These are phyloP conservation scores for Carex littledalei DNA, from an alignment of 176 grass and related monocot species.

Conservation along the genomic window DNA sequence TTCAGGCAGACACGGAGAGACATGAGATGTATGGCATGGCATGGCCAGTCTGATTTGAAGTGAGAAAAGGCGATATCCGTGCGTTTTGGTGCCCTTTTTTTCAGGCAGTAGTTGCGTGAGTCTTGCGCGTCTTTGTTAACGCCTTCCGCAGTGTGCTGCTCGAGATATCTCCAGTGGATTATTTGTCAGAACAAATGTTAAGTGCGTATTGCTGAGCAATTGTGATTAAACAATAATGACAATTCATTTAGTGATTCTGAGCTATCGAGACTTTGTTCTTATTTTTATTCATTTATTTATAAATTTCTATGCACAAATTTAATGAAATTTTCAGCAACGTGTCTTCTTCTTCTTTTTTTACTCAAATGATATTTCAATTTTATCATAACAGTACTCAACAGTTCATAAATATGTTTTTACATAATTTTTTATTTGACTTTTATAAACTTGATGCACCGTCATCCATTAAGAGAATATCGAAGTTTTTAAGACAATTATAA, in stretches of 20 bases:
- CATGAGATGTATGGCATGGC: neutral
- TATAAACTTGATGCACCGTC: no score
- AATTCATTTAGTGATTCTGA: neutral
- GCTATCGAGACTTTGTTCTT: neutral
- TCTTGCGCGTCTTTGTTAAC: neutral
- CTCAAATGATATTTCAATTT: no score
- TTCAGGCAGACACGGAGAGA: neutral
- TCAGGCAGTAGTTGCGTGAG: slow-evolving; percentile 2
- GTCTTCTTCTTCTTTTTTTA: neutral
- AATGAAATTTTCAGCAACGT: neutral
- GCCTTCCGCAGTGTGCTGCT: neutral
- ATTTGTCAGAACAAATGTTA: neutral
- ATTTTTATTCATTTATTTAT: no score
- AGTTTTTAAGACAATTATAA: neutral
- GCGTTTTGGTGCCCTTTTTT: slow-evolving; percentile 15
- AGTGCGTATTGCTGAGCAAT: neutral
- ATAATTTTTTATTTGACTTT: no score
- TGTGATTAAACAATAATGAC: neutral
- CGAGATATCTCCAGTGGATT: neutral
- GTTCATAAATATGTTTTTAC: no score
- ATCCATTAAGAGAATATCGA: neutral
- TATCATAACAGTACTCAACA: no score
- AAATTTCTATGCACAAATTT: no score
- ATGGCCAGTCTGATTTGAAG: neutral
- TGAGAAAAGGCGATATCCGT: slow-evolving; percentile 17